Percentiles rank a stretch among this genome's conserved stretches.
phyloP scores from a whole-genome alignment of 331 rosid species.

The Stylosanthes scabra region DNA sequence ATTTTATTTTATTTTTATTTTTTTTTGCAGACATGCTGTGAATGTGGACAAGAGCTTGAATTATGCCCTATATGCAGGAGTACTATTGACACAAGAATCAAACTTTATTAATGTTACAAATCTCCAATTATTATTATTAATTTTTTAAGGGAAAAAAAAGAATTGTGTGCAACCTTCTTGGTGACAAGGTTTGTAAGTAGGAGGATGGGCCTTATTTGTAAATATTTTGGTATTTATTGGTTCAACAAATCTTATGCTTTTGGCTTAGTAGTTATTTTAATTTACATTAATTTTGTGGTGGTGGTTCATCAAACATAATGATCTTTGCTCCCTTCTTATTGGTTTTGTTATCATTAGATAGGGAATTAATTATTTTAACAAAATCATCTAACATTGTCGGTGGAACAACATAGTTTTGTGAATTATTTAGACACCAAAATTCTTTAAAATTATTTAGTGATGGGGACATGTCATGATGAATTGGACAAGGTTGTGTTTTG shows the following conservation, averaged over 20 bases:
- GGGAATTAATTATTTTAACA: too few species aligned
- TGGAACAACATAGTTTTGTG: too few species aligned
- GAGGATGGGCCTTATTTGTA: constrained; percentile 48
- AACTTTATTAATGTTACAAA: constrained; percentile 62
- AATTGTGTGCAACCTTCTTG: constrained; percentile 35
- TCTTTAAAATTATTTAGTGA: background rate
- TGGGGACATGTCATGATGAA: background rate
- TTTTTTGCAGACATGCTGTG: constrained; percentile 86
- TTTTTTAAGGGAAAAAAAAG: too few species aligned
- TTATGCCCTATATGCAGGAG: constrained; percentile 91
- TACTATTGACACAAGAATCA: constrained; percentile 68
- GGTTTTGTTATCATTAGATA: background rate
- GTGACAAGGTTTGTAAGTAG: background rate
- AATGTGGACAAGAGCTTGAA: constrained; percentile 78
- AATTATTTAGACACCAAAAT: too few species aligned
- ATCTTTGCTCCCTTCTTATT: background rate
- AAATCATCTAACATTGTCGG: too few species aligned
- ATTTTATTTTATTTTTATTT: background rate
- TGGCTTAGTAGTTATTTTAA: constrained; percentile 4
- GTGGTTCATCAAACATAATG: constrained; percentile 33
- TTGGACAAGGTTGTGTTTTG: background rate
- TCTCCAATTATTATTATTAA: background rate
- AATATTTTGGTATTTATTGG: constrained; percentile 45
- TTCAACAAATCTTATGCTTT: constrained; percentile 34
- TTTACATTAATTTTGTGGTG: constrained; percentile 33